These are phyloP conservation scores for Alliaria petiolata DNA, from an alignment of 345 rosid species.

Conservation along the genomic window DNA sequence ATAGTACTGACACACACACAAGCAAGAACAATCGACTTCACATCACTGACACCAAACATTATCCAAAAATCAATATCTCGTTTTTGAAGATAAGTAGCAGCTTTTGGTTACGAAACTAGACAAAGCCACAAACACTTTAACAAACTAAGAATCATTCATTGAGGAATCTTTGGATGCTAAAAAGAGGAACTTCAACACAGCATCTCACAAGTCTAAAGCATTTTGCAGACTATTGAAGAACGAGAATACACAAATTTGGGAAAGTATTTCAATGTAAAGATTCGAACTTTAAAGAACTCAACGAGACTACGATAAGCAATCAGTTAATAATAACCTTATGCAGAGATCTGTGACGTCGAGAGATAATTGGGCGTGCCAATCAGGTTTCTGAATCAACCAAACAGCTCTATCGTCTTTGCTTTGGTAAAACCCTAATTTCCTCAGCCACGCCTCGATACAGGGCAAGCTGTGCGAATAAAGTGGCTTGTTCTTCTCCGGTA, in stretches of 20 bases:
- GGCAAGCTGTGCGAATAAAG: conserved; percentile 90
- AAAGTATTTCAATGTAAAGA: neutral
- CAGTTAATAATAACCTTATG: conserved; percentile 48
- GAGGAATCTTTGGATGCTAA: neutral
- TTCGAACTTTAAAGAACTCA: neutral
- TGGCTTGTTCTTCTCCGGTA: conserved; percentile 79
- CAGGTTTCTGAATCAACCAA: conserved; percentile 73
- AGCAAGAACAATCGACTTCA: neutral
- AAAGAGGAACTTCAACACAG: neutral
- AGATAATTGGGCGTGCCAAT: conserved; percentile 86
- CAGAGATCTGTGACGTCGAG: conserved; percentile 85
- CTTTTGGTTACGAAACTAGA: neutral
- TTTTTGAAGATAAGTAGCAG: neutral
- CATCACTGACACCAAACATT: neutral
- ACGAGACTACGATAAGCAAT: neutral
- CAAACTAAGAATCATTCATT: neutral
- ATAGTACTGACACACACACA: neutral
- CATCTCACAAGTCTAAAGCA: neutral
- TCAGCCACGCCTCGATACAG: conserved; percentile 89
- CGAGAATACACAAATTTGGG: neutral
- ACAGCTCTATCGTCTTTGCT: conserved; percentile 72
- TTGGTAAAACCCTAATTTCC: conserved; percentile 65
- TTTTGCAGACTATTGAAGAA: neutral
- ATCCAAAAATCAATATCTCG: neutral
- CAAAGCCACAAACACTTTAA: neutral